These are phyloP conservation scores for Globisporangium viniferum DNA, from an alignment of 352 stramenopile genomes.

Conservation along the genomic window DNA sequence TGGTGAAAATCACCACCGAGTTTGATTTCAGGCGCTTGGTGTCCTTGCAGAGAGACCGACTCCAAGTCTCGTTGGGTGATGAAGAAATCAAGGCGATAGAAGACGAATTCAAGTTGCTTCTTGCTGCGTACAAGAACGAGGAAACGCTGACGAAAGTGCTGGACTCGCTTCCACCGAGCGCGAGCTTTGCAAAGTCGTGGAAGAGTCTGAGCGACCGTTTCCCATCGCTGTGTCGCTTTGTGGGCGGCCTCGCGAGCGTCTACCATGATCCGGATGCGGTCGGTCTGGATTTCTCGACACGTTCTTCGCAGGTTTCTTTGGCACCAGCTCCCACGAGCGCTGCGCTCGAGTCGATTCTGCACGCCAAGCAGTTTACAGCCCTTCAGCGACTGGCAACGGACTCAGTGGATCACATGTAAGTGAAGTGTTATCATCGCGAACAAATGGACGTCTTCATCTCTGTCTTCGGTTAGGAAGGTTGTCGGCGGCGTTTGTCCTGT, in stretches of 20 bases:
- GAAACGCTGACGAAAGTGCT: background rate
- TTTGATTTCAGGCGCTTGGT: slow-evolving; percentile 15
- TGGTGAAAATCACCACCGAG: slow-evolving; percentile 5
- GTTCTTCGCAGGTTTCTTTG: background rate
- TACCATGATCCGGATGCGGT: background rate
- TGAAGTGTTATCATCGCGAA: background rate
- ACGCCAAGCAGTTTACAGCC: slow-evolving; percentile 4
- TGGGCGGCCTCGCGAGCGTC: slow-evolving; percentile 3
- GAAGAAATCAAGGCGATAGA: background rate
- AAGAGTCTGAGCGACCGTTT: slow-evolving; percentile 2
- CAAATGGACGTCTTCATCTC: background rate
- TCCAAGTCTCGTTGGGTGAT: slow-evolving; percentile 1
- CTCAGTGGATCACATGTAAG: background rate
- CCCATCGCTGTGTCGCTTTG: slow-evolving; percentile 11
- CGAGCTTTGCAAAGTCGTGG: slow-evolving; percentile 13
- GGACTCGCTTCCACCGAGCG: background rate
- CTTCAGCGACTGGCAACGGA: background rate
- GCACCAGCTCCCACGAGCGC: background rate
- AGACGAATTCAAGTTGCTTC: slow-evolving; percentile 5
- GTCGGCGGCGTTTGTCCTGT: too few relatives aligned
- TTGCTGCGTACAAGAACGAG: slow-evolving; percentile 1
- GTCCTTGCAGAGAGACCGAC: slow-evolving; percentile 12
- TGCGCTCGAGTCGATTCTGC: background rate
- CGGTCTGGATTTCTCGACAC: background rate
- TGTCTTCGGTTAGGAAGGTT: too few relatives aligned